Evolutionary conservation across 805 yeast genomes (phyloP).

Genomic region (Candida khao-thaluensis): DNA sequence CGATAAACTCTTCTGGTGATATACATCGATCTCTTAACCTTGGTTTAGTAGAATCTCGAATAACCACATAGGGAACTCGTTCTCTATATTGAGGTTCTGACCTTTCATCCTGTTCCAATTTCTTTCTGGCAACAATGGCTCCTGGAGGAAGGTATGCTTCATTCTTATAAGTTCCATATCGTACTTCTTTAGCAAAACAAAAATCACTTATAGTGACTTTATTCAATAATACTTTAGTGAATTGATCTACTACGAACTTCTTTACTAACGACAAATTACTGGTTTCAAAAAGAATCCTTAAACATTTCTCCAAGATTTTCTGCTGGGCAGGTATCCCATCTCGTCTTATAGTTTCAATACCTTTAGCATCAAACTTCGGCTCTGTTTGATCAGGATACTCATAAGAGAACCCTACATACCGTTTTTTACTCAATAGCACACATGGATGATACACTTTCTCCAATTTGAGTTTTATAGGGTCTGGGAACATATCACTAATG

Average conservation of each 20-base stretch:
- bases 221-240: constrained; percentile 61
- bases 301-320: constrained; percentile 68
- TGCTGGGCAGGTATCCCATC: constrained; percentile 95
- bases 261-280: constrained; percentile 71
- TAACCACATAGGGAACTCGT: constrained; percentile 82
- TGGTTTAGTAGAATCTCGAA: constrained; percentile 52
- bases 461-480: constrained; percentile 79
- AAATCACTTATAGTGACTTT: constrained; percentile 74
- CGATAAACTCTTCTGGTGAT: constrained; percentile 72
- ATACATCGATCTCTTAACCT: constrained; percentile 74
- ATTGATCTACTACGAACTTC: constrained; percentile 60
- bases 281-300: constrained; percentile 70
- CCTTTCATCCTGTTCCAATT: constrained; percentile 62
- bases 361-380: constrained; percentile 90
- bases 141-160: constrained; percentile 84
- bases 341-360: constrained; percentile 90
- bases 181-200: constrained; percentile 88
- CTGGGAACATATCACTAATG: constrained; percentile 68
- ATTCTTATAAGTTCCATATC: constrained; percentile 77
- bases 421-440: constrained; percentile 72
- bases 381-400: constrained; percentile 52
- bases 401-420: constrained; percentile 87
- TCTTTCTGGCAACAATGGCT: constrained; percentile 71
- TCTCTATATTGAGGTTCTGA: constrained; percentile 86
- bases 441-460: constrained; percentile 93